Evolutionary conservation across 352 stramenopile genomes (phyloP).

Genomic region (Plasmopara muralis): DNA sequence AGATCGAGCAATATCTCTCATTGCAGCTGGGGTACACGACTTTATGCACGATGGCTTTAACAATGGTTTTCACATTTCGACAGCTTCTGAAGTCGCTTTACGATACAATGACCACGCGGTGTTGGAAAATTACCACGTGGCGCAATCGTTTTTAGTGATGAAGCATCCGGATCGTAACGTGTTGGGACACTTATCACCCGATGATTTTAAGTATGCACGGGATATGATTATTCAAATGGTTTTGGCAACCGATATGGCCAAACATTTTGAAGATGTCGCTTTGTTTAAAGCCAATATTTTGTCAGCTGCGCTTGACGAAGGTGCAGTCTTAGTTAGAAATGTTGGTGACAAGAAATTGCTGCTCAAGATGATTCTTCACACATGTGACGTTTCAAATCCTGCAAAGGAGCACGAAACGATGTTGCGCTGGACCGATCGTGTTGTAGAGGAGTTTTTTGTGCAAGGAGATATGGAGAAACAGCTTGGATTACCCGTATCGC

Average conservation of each 20-base stretch:
- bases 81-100: conserved; percentile 78
- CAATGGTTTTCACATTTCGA: conserved; percentile 86
- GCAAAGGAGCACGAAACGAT: conserved; percentile 84
- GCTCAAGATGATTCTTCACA: conserved; percentile 88
- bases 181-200: conserved; percentile 55
- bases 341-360: conserved; percentile 84
- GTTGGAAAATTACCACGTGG: conserved; percentile 86
- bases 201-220: conserved; percentile 82
- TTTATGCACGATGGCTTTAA: conserved; percentile 89
- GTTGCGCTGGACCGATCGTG: conserved; percentile 89
- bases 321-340: conserved; percentile 71
- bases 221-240: conserved; percentile 90
- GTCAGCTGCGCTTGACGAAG: conserved; percentile 49
- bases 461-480: conserved; percentile 95
- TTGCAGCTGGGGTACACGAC: conserved; percentile 83
- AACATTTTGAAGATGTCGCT: conserved; percentile 84
- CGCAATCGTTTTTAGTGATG: conserved; percentile 87
- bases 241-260: conserved; percentile 86
- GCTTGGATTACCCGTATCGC: conserved; percentile 80
- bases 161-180: conserved; percentile 83
- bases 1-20: conserved; percentile 62
- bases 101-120: conserved; percentile 88
- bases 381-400: conserved; percentile 93
- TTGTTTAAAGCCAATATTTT: conserved; percentile 87
- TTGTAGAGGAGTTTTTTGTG: conserved; percentile 93